phyloP scores from a whole-genome alignment of 2,329 filamentous ascomycete genomes.

The Colletotrichum higginsianum region DNA sequence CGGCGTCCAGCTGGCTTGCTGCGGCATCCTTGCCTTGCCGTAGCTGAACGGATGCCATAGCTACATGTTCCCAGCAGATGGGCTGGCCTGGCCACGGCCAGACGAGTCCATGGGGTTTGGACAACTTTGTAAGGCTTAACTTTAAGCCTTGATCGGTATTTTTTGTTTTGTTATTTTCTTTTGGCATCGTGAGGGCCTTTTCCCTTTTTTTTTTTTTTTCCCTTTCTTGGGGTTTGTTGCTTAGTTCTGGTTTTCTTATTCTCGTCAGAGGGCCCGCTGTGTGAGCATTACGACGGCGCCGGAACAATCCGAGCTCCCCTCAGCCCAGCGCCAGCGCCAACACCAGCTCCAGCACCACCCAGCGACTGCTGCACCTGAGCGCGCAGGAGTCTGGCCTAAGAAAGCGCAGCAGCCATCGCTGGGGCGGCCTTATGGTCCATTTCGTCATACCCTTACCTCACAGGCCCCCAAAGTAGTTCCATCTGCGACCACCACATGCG shows the following conservation, averaged over 20 bases:
- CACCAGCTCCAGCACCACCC: not conserved
- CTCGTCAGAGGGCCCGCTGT: not conserved
- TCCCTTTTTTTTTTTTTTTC: not conserved
- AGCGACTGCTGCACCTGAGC: not conserved
- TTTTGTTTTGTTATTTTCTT: not conserved
- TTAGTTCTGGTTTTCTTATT: not conserved
- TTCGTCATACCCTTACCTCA: conserved; percentile 30
- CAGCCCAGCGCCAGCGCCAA: conserved; percentile 7
- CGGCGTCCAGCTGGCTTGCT: not conserved
- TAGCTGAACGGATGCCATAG: conserved; percentile 24
- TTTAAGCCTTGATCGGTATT: not conserved
- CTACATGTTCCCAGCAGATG: conserved; percentile 14
- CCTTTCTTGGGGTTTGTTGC: too few species aligned
- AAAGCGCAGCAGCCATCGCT: not conserved
- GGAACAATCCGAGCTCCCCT: conserved; percentile 10
- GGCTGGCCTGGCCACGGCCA: conserved; percentile 24
- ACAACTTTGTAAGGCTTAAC: conserved; percentile 26
- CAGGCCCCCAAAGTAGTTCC: not conserved
- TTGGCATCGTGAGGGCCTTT: too few species aligned
- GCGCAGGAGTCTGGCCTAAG: conserved; percentile 5
- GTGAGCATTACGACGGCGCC: conserved; percentile 5
- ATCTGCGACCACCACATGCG: not conserved
- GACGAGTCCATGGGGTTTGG: conserved; percentile 35
- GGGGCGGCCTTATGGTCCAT: conserved; percentile 18
- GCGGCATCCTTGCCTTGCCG: conserved; percentile 17